Evolutionary conservation across 768 basidiomycete species (phyloP), one percentile per base, ranked within the genome.

Genomic region (Mycena rosella): DNA sequence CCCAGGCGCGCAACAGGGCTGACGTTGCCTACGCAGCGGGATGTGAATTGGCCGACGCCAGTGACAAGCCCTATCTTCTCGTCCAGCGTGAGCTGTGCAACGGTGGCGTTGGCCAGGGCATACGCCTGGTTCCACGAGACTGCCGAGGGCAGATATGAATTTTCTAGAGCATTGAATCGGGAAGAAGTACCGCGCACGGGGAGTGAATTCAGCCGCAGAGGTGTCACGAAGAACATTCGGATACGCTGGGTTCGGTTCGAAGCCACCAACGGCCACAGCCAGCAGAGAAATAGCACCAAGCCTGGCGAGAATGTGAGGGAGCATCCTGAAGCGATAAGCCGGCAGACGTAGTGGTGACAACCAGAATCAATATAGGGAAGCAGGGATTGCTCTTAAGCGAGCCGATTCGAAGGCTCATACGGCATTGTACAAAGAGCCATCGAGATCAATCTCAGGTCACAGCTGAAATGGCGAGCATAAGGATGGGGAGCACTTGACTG

Each of bases 11-110:
- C 36, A 42, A 85, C 75, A 40, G 84, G 74, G n/a, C 74, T 77
- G 4, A 82, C 85, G 62, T 86, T 84, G 8, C 85, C 85, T 26
- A 84, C 80, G 61, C 85, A 86, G 49, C 84, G 82, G 14, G 80
- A 71, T 63, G 75, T 83, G 30, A 85, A 76, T 62, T 85, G 82
- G 8, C 85, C 85, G 5, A 83, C 64, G 24, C 71, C 71, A 6
- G 68, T 32, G 18, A 64, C 42, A 10, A 69, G 36, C 17, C 63
- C 59, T 42, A 60, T 52, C 52, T 72, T 72, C 65, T 72, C 71
- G 4, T 27, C 32, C 14, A 67, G 32, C 18, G 66, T 72, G 36
- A 72, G 63, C 22, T 62, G 38, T 1, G 67, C 52, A 38, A 72
- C 71, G n/a, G n/a, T 64, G 8, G 68, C 47, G 53, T 62, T 72